A percentile compares a stretch with the other conserved stretches of the same genome.
phyloP scores from a whole-genome alignment of 139 green algal genomes.

The Zygnema cylindricum region DNA sequence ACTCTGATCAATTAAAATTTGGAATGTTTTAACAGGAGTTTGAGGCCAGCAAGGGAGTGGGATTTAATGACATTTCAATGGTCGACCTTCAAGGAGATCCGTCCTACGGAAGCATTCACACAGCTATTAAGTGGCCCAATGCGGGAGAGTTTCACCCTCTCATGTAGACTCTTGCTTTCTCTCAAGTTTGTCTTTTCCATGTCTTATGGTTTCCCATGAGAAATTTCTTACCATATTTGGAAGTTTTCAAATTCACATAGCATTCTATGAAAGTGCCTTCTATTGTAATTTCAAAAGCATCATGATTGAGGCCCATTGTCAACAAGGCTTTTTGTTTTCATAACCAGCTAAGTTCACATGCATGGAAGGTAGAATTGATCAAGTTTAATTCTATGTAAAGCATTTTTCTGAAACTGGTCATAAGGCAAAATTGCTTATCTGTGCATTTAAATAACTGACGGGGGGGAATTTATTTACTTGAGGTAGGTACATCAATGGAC shows the following conservation, averaged over 20 bases:
- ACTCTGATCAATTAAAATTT: neutral
- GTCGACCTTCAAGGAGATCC: conserved; percentile 4
- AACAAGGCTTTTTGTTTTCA: too few relatives aligned
- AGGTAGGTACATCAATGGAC: conserved; percentile 63
- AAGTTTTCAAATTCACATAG: too few relatives aligned
- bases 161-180: conserved; percentile 18
- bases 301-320: too few relatives aligned
- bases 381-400: too few relatives aligned
- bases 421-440: too few relatives aligned
- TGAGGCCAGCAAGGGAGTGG: conserved; percentile 21
- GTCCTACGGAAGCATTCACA: neutral
- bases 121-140: conserved; percentile 10
- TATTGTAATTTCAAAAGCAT: too few relatives aligned
- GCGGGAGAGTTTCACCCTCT: conserved; percentile 45
- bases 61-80: conserved; percentile 19
- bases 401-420: too few relatives aligned
- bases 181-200: neutral
- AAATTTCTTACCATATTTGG: too few relatives aligned
- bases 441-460: too few relatives aligned
- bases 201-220: conserved; percentile 1
- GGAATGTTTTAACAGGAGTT: conserved; percentile 28
- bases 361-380: too few relatives aligned
- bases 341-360: too few relatives aligned
- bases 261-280: too few relatives aligned
- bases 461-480: neutral